Conservation (phyloP, 78 protist species). For the Capsaspora owczarzaki region DNA sequence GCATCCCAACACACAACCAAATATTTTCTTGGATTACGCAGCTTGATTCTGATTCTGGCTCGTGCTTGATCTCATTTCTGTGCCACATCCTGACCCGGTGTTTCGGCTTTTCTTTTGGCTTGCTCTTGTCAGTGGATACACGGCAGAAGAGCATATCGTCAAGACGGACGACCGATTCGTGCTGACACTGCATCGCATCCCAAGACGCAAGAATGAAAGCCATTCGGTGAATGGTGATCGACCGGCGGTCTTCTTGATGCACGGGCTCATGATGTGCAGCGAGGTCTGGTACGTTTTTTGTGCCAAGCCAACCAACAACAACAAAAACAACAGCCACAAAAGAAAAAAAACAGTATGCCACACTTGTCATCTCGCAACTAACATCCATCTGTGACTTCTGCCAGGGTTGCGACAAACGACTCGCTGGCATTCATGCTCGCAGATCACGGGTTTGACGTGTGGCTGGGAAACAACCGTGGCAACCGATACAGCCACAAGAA, state of each 20-base stretch:
- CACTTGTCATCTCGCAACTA: not conserved
- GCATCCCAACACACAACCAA: not conserved
- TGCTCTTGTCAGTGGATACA: constrained; percentile 22
- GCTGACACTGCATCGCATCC: constrained; percentile 42
- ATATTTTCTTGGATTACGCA: not conserved
- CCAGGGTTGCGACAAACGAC: not conserved
- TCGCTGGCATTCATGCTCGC: constrained; percentile 45
- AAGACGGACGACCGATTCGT: constrained; percentile 47
- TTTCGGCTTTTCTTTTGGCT: not conserved
- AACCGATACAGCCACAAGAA: constrained; percentile 46
- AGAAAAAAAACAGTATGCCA: not conserved
- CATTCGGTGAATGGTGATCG: not conserved
- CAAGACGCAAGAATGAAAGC: constrained; percentile 11
- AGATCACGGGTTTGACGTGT: constrained; percentile 56
- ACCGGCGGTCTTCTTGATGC: not conserved
- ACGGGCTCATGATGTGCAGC: not conserved
- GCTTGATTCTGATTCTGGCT: not conserved
- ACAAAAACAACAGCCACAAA: not conserved
- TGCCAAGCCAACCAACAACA: not conserved
- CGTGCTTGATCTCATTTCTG: too few relatives aligned
- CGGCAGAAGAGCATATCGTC: constrained; percentile 46
- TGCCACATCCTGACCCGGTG: too few relatives aligned
- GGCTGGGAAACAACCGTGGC: constrained; percentile 63
- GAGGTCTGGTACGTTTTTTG: not conserved
- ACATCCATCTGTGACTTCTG: constrained; percentile 17